Conservation (phyloP, 306 rosid genomes). For the Citrullus amarus region DNA sequence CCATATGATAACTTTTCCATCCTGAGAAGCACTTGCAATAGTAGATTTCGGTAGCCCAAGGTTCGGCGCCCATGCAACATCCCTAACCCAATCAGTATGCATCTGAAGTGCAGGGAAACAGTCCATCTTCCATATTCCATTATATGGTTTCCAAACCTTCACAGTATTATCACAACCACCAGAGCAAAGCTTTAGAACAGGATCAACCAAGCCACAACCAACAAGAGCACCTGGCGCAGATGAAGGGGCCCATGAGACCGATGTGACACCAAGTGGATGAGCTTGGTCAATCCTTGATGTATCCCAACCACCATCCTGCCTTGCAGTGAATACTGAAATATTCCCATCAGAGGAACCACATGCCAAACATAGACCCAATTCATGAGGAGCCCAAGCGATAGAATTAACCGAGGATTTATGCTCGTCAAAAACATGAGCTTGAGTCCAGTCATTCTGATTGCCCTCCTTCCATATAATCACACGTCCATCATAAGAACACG, state of each 20-base stretch:
- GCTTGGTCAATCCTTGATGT: constrained; percentile 60
- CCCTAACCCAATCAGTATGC: constrained; percentile 85
- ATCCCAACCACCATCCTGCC: constrained; percentile 75
- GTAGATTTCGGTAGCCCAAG: constrained; percentile 85
- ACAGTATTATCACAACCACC: constrained; percentile 88
- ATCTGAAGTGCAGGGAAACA: constrained; percentile 78
- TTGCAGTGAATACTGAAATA: constrained; percentile 59
- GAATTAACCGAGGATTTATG: constrained; percentile 75
- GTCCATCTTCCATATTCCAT: constrained; percentile 76
- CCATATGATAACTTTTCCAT: constrained; percentile 72
- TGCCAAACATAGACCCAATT: constrained; percentile 67
- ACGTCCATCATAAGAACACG: constrained; percentile 64
- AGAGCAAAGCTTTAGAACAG: constrained; percentile 76
- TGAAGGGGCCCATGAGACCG: constrained; percentile 90
- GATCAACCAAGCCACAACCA: constrained; percentile 65
- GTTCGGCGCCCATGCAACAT: constrained; percentile 89
- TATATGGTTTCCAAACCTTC: constrained; percentile 56
- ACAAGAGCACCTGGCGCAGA: constrained; percentile 70
- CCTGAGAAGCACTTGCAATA: constrained; percentile 72
- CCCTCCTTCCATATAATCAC: constrained; percentile 84
- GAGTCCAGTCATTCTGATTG: constrained; percentile 65
- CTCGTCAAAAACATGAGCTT: constrained; percentile 57
- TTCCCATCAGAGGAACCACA: constrained; percentile 88
- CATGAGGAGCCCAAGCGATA: constrained; percentile 76
- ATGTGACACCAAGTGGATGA: constrained; percentile 78